These are phyloP conservation scores for Chlorella sp. DNA, from an alignment of 139 green algal species.

Conservation along the genomic window DNA sequence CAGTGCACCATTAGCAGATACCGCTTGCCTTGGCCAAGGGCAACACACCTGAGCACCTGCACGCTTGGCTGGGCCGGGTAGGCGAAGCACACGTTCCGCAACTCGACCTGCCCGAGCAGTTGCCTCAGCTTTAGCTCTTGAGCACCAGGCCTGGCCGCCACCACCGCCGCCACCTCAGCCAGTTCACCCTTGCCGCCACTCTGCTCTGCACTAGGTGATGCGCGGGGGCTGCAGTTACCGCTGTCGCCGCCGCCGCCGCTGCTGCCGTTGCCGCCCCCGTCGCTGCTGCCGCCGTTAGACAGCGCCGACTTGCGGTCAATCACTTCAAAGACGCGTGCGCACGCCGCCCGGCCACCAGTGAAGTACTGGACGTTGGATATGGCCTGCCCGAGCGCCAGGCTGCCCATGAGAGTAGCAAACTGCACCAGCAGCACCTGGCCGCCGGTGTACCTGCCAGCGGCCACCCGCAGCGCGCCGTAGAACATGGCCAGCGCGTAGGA, in stretches of 20 bases:
- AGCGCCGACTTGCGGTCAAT: slow-evolving; percentile 39
- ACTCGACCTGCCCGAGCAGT: slow-evolving; percentile 42
- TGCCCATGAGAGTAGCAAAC: slow-evolving; percentile 70
- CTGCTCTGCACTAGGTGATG: no score
- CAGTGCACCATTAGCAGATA: no score
- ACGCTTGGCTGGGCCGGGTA: slow-evolving; percentile 73
- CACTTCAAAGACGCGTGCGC: slow-evolving; percentile 46
- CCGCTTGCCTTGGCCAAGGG: no score
- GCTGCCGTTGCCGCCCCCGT: no score
- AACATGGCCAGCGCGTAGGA: slow-evolving; percentile 66
- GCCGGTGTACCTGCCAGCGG: slow-evolving; percentile 44
- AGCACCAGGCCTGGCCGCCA: neutral
- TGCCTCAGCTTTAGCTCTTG: neutral
- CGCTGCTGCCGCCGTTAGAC: neutral
- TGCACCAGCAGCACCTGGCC: slow-evolving; percentile 52
- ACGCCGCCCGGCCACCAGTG: slow-evolving; percentile 28
- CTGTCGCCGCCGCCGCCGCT: no score
- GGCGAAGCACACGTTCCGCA: slow-evolving; percentile 60
- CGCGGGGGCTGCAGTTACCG: no score
- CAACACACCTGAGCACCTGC: neutral
- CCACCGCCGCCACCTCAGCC: no score
- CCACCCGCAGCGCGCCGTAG: slow-evolving; percentile 59
- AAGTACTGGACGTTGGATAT: slow-evolving; percentile 26
- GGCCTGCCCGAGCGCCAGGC: slow-evolving; percentile 48
- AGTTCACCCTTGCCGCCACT: neutral